Evolutionary conservation across 2,329 filamentous ascomycete genomes (phyloP).

Genomic region (Allantophomopsis cytisporea): DNA sequence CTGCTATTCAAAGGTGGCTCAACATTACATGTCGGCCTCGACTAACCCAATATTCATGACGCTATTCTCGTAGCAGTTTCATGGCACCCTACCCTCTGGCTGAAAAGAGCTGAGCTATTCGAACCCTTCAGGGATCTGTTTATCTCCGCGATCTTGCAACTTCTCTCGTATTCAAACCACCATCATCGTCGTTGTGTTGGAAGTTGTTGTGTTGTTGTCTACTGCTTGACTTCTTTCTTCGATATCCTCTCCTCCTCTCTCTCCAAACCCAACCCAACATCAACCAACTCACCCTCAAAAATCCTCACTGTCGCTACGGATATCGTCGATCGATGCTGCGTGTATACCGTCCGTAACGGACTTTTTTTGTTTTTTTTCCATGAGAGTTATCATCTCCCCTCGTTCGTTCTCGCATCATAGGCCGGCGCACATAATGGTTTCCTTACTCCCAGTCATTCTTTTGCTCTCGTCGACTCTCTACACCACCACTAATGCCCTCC

Average conservation of each 20-base stretch:
- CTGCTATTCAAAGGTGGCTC: neutral
- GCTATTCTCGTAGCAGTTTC: neutral
- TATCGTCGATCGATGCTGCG: constrained; percentile 1
- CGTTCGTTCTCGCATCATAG: neutral
- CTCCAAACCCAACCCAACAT: too few species aligned
- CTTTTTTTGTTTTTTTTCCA: neutral
- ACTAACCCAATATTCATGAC: neutral
- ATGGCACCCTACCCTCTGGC: neutral
- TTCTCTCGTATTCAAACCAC: neutral
- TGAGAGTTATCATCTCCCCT: neutral
- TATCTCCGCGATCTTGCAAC: neutral
- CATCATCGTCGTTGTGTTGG: too few species aligned
- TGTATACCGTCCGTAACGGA: neutral
- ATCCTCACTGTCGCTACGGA: constrained; percentile 1
- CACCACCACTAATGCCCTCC: constrained; percentile 7
- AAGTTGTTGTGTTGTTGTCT: too few species aligned
- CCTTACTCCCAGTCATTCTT: neutral
- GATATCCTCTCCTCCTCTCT: too few species aligned
- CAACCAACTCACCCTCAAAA: too few species aligned
- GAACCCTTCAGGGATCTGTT: neutral
- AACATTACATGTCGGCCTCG: neutral
- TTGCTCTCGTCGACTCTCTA: neutral
- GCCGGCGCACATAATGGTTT: constrained; percentile 1
- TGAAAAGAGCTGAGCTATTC: neutral
- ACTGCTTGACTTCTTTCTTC: too few species aligned